These are phyloP conservation scores for Capsella rubella DNA, from an alignment of 441 rosid genomes.

Conservation along the genomic window DNA sequence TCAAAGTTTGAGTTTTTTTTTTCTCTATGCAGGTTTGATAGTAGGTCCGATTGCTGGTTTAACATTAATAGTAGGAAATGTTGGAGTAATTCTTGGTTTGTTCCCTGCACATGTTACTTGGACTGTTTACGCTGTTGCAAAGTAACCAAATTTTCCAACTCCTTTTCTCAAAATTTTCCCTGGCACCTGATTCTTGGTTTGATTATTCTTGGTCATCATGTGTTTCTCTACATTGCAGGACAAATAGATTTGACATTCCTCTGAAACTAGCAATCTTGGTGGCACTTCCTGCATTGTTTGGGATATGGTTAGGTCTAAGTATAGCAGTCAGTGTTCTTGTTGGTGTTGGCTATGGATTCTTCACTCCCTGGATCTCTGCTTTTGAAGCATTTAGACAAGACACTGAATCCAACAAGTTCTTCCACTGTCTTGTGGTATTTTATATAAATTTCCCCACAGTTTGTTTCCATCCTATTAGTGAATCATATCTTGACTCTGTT, in stretches of 20 bases:
- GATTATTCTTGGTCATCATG: background rate
- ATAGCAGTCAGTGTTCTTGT: constrained; percentile 66
- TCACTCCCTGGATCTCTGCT: constrained; percentile 84
- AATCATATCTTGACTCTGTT: constrained; percentile 17
- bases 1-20: background rate
- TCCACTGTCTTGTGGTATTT: constrained; percentile 71
- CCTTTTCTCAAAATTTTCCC: background rate
- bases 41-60: constrained; percentile 84
- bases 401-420: constrained; percentile 61
- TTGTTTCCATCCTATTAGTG: background rate
- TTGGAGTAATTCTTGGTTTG: constrained; percentile 74
- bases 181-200: too few species aligned
- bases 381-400: constrained; percentile 83
- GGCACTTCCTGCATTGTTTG: constrained; percentile 70
- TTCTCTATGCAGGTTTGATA: constrained; percentile 55
- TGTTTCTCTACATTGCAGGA: constrained; percentile 52
- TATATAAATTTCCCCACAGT: background rate
- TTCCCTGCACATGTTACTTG: constrained; percentile 80
- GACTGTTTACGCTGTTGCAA: constrained; percentile 66
- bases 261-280: constrained; percentile 68
- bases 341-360: constrained; percentile 80
- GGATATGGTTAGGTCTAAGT: constrained; percentile 79
- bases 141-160: constrained; percentile 47
- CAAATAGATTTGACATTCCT: constrained; percentile 60
- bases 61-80: constrained; percentile 67